Evolutionary conservation across 768 basidiomycete species (phyloP), one percentile per base, ranked within the genome.

Genomic region (Scleroderma bovista): DNA sequence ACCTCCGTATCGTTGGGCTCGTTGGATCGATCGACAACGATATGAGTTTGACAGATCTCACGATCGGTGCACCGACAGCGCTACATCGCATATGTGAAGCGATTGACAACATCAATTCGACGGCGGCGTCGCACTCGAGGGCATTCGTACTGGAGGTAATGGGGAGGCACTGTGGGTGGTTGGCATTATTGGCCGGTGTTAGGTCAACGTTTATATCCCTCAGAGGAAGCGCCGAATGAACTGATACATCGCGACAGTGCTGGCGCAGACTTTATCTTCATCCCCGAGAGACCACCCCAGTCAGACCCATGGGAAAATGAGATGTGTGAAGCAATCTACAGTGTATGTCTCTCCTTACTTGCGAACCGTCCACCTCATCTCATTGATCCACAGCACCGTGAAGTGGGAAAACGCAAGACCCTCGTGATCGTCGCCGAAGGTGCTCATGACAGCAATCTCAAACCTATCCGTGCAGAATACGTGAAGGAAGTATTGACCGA

Each of bases 141-240:
- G 96, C 96, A 0, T 99, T 99, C 67, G 94, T 99, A 37, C 77
- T 99, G 36, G 96, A 98, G 68, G 96, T 98, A 47, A 99, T 98
- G 96, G 96, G 96, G n/a, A 75, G 95, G 49, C 91, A 98, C 65
- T 98, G 96, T 68, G 96, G 96, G n/a, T 99, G 96, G 96, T 75
- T 98, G 16, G 93, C 96, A 2, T 74, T 98, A 20, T 76, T 93
- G 60, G 96, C 93, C 11, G 93, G 88, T 53, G 86, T 97, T 44
- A 89, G 88, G 85, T 88, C 60, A 9, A 51, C 80, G 72, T 4
- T 31, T 15, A 3, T 34, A 29, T 29, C 9, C 26, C 5, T 29
- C 26, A 9, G 26, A 29, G 26, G 9, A 29, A 29, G 9, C 5
- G 26, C 9, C 9, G 26, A 29, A 9, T 64, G 44, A 68, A 26